Conservation (phyloP, 225 moss, liverwort and hornwort species). For the Physcomitrellopsis africana region DNA sequence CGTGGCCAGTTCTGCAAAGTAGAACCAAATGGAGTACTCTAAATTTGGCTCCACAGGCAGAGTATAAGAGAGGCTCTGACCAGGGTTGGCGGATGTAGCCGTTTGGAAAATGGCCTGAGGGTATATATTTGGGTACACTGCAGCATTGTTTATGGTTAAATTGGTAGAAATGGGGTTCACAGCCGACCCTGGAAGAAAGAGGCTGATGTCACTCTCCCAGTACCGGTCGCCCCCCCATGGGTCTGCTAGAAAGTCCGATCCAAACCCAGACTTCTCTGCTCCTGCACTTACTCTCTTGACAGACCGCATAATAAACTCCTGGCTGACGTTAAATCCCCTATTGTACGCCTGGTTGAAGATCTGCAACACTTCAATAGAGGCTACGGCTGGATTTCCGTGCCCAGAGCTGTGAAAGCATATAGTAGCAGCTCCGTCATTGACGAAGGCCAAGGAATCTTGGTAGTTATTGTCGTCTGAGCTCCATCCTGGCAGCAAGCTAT, state of each 20-base stretch:
- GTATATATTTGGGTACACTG: slow-evolving; percentile 63
- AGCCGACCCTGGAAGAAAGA: slow-evolving; percentile 47
- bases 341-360: slow-evolving; percentile 75
- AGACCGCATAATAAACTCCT: slow-evolving; percentile 37
- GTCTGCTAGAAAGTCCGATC: slow-evolving; percentile 64
- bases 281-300: slow-evolving; percentile 78
- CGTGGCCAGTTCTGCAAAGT: slow-evolving; percentile 67
- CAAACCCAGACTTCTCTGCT: slow-evolving; percentile 62
- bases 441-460: slow-evolving; percentile 61
- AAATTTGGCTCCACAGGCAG: slow-evolving; percentile 64
- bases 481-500: slow-evolving; percentile 60
- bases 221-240: slow-evolving; percentile 84
- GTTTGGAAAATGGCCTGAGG: slow-evolving; percentile 70
- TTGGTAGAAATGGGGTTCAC: slow-evolving; percentile 37
- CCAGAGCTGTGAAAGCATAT: slow-evolving; percentile 84
- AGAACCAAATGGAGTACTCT: slow-evolving; percentile 74
- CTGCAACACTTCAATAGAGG: slow-evolving; percentile 72
- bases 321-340: slow-evolving; percentile 40
- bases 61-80: slow-evolving; percentile 59
- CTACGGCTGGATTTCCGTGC: slow-evolving; percentile 75
- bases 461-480: slow-evolving; percentile 61
- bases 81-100: slow-evolving; percentile 51
- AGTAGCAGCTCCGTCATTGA: slow-evolving; percentile 62
- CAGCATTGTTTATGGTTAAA: slow-evolving; percentile 45
- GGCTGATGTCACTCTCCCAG: slow-evolving; percentile 68